Base-by-base conservation (phyloP, 768 basidiomycete species). In the Gautieria morchelliformis region DNA sequence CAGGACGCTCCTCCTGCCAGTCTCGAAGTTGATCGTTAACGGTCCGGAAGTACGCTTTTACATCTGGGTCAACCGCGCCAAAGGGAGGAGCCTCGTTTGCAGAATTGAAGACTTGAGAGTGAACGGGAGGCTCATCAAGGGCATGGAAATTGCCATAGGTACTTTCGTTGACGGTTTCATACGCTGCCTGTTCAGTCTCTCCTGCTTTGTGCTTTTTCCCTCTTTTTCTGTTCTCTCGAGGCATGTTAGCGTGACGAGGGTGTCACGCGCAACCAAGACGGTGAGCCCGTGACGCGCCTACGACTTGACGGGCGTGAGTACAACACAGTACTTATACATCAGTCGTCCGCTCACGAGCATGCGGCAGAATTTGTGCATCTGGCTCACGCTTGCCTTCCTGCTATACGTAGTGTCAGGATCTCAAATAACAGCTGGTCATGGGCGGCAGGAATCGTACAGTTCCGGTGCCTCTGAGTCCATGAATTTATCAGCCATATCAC, bases 11-110 rank as follows among this genome's bases (percentile, higher is more conserved):
- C 2, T 73, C 71, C 65, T 91, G 89, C 90, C 93, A 97, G 62
- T 87, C 83, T 49, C 83, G 83, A 41, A 96, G 84, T 66, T 93
- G 90, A 33, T 84, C 75, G 61, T 96, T 91, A 11, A 95, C 91
- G 1, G 84, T 90, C 46, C 87, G 74, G 64, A 96, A 95, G 71
- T 97, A 97, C 1, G 92, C 89, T 68, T 95, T 95, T 32, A 95
- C 75, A 65, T 95, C 93, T 19, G 81, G 79, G 62, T 95, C 93
- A 8, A 95, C 83, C 59, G 84, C 87, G 58, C 93, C 94, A 67
- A 93, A 96, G 2, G 93, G 93, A 45, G 88, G 87, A 59, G 90
- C 89, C 15, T 63, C 59, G 46, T 68, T 63, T 10, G 73, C 69
- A 5, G 62, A 59, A n/a, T 67, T 56, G 33, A 68, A 63, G 35